These are phyloP conservation scores for Piromyces sp. DNA, from an alignment of 192 early-diverging fungal genomes.

Conservation along the genomic window DNA sequence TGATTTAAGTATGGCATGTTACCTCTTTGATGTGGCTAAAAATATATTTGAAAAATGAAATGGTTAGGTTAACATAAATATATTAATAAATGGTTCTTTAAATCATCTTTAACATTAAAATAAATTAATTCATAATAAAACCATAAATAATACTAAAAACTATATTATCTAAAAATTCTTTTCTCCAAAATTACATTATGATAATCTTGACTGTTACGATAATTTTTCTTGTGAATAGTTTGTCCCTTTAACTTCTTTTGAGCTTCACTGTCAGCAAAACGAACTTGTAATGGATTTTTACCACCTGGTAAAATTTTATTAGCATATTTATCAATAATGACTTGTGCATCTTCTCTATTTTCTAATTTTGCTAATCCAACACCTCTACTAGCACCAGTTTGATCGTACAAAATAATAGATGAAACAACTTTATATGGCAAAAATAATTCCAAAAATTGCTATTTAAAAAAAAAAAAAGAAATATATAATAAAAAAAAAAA, in stretches of 20 bases:
- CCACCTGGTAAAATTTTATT: conserved; percentile 35
- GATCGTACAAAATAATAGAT: conserved; percentile 55
- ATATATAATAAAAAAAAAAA: too few relatives aligned
- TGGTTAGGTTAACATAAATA: too few relatives aligned
- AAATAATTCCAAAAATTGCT: conserved; percentile 39
- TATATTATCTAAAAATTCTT: too few relatives aligned
- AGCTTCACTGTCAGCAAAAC: conserved; percentile 60
- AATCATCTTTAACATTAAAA: too few relatives aligned
- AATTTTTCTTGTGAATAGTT: background rate
- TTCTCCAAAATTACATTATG: background rate
- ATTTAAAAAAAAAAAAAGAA: background rate
- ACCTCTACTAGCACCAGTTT: conserved; percentile 45
- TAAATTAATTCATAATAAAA: too few relatives aligned
- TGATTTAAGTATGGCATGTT: background rate
- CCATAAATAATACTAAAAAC: too few relatives aligned
- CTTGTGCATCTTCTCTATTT: conserved; percentile 45
- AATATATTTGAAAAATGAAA: background rate
- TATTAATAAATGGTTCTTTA: too few relatives aligned
- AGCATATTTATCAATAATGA: conserved; percentile 50
- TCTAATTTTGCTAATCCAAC: conserved; percentile 68
- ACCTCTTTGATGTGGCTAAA: background rate
- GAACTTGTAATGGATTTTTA: conserved; percentile 47
- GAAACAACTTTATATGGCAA: conserved; percentile 47
- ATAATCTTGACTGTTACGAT: background rate
- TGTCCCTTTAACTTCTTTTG: conserved; percentile 56